Evolutionary conservation across 345 rosid species (phyloP).

Genomic region (Raphanus sativus): DNA sequence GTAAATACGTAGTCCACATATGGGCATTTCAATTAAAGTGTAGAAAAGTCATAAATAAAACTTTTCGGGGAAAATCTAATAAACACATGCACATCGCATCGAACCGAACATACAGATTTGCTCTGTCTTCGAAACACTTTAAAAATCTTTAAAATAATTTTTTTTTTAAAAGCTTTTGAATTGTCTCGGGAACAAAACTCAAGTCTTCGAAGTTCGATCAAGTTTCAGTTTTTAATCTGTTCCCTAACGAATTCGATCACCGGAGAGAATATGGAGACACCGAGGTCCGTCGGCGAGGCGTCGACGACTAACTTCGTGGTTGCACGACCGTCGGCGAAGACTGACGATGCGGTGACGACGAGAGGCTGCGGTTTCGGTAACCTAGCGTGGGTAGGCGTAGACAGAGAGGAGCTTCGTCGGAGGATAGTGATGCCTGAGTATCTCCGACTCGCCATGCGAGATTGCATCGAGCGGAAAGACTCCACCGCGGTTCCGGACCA

Average conservation of each 20-base stretch:
- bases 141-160: background rate
- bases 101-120: constrained; percentile 12
- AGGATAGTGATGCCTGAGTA: constrained; percentile 66
- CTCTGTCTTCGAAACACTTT: constrained; percentile 28
- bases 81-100: constrained; percentile 16
- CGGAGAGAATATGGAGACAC: constrained; percentile 31
- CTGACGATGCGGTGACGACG: constrained; percentile 48
- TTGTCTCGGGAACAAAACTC: background rate
- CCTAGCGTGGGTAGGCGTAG: constrained; percentile 59
- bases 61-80: background rate
- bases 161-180: background rate
- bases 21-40: background rate
- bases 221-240: background rate
- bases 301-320: constrained; percentile 53
- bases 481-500: constrained; percentile 35
- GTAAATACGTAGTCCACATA: background rate
- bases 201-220: background rate
- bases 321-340: constrained; percentile 45
- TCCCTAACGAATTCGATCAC: background rate
- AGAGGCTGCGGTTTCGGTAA: constrained; percentile 66
- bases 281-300: constrained; percentile 41
- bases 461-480: constrained; percentile 61
- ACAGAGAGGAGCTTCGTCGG: constrained; percentile 65
- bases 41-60: background rate
- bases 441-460: constrained; percentile 67